A percentile compares a stretch with the other conserved stretches of the same genome.
Evolutionary conservation across 495 filamentous ascomycete species (phyloP).

Genomic region (Bacidia rubella): DNA sequence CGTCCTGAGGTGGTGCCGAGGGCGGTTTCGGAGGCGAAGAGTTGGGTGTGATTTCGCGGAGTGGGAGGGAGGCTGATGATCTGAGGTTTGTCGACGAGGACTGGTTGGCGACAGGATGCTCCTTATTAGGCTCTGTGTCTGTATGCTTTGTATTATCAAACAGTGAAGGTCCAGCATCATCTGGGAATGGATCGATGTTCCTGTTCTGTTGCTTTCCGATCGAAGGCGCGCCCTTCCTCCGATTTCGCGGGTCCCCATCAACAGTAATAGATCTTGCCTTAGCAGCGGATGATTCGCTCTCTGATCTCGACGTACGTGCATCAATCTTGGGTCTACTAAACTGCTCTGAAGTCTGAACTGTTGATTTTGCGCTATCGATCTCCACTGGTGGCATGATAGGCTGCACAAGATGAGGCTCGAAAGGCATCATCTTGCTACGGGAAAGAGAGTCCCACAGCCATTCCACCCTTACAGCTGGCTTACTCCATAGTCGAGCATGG

Average conservation of each 20-base stretch:
- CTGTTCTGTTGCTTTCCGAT: background rate
- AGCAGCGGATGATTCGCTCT: background rate
- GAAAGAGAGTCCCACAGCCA: constrained; percentile 81
- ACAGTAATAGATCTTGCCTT: background rate
- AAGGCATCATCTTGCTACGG: constrained; percentile 36
- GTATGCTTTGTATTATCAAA: background rate
- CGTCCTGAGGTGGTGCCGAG: background rate
- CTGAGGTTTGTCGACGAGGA: background rate
- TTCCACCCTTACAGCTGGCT: constrained; percentile 61
- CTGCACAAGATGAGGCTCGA: constrained; percentile 32
- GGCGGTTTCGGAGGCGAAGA: constrained; percentile 22
- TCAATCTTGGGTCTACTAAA: background rate
- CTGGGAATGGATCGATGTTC: background rate
- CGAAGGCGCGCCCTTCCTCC: background rate
- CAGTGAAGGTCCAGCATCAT: background rate
- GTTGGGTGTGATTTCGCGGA: constrained; percentile 21
- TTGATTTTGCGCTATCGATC: constrained; percentile 1
- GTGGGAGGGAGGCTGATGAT: constrained; percentile 9
- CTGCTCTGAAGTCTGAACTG: background rate
- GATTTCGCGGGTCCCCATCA: background rate
- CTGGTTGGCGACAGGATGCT: background rate
- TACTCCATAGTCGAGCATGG: constrained; percentile 54
- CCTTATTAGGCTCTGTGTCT: background rate
- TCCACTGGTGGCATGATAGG: constrained; percentile 16
- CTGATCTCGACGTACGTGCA: background rate